Evolutionary conservation across 148 eudicot species (phyloP), one percentile per base, ranked within the genome.

Genomic region (Mesembryanthemum crystallinum): DNA sequence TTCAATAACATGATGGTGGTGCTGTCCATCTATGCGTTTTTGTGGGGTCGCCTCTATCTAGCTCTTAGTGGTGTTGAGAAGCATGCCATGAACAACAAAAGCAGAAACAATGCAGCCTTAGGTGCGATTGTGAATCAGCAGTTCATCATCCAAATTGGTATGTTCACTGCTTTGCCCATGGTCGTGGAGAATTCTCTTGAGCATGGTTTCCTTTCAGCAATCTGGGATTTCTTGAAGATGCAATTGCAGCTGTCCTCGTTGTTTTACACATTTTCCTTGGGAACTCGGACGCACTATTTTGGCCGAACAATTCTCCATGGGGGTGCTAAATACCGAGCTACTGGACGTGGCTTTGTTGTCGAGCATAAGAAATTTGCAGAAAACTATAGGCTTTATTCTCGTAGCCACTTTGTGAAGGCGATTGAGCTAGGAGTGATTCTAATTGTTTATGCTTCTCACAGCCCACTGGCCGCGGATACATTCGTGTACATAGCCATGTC

Each of bases 311-410:
- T 94, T 77, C 97, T 94, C 51, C 98, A 94, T 33, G 98, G 98
- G 23, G 98, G 98, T 30, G 98, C 98, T 25, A 91, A 90, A 77
- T 94, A 94, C 77, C 83, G 93, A 78, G 93, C 88, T 58, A 94
- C 98, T 24, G 98, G 98, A 39, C 92, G 98, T 62, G 98, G 98
- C 35, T 94, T 94, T 86, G 98, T 94, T 67, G 95, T 94, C 32
- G 83, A 88, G 69, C 98, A 89, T 74, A 91, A 90, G 81, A 94
- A 85, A 66, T 94, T 94, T 78, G 83, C 90, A 0, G 98, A 94
- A 78, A 94, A 91, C 71, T 94, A 94, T 49, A 78, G 98, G 81
- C 82, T 90, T 43, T 94, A 86, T 79, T 79, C 98, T 66, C 94
- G 98, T 30, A 94, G 98, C 86, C 98, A 94, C 75, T 94, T 94